Conservation (phyloP, 2,329 filamentous ascomycete genomes). For the Pestalotiopsis sp. region DNA sequence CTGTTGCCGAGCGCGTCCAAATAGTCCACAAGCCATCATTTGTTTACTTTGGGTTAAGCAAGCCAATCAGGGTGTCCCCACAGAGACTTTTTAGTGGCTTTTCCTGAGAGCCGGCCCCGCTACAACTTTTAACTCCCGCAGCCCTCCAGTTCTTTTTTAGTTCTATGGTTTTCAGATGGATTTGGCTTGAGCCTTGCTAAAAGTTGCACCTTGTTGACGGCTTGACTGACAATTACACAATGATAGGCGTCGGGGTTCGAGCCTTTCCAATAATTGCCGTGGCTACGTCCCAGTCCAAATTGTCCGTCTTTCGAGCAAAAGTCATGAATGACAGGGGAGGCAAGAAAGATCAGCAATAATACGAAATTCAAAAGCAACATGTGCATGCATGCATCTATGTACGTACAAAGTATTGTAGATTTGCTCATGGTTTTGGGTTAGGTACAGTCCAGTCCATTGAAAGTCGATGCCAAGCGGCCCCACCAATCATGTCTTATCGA, state of each 20-base stretch:
- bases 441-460: background rate
- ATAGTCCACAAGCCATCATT: slow-evolving; percentile 19
- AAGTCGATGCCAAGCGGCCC: background rate
- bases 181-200: too few species aligned
- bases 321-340: too few species aligned
- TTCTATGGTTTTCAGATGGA: too few species aligned
- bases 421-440: background rate
- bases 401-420: background rate
- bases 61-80: slow-evolving; percentile 12
- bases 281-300: too few species aligned
- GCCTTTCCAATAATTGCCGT: too few species aligned
- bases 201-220: too few species aligned
- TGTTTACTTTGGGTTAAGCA: slow-evolving; percentile 42
- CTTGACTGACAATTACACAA: too few species aligned
- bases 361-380: too few species aligned
- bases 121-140: background rate
- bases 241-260: too few species aligned
- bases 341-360: too few species aligned
- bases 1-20: background rate
- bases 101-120: background rate
- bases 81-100: slow-evolving; percentile 2
- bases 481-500: slow-evolving; percentile 9
- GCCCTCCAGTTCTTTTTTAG: background rate
- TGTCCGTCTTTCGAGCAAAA: too few species aligned
- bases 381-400: background rate